Evolutionary conservation across 768 basidiomycete species (phyloP), one percentile per base, ranked within the genome.

Genomic region (Tylopilus sp.): DNA sequence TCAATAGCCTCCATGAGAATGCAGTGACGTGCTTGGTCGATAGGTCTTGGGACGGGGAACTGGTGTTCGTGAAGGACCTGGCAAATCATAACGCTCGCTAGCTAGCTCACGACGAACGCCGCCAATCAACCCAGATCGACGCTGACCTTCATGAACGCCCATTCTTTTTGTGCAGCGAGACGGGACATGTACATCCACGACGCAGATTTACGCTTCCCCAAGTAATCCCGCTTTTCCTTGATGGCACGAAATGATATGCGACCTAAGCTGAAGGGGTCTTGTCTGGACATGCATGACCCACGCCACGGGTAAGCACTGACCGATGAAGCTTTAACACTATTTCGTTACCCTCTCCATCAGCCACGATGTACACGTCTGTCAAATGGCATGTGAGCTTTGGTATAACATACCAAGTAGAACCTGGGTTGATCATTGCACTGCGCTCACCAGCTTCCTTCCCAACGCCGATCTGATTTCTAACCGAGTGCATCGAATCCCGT

Each of bases 171-270:
- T 10, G 97, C 97, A 17, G 95, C 88, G 42, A 99, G 73, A 21
- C 97, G 82, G 21, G 92, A 95, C 91, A 99, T 92, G 72, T 98
- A 98, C 94, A 98, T 97, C 97, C 97, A 99, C 17, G 92, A 92
- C 1, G 97, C 96, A 17, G 88, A 91, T 71, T 93, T 93, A 37
- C 97, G 82, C 70, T 94, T 96, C 22, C 95, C 92, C 50, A 99
- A 75, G 67, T 98, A 99, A 66, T 99, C 97, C 54, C 97, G 79
- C 66, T 98, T 98, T 62, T 87, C 81, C 72, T 99, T 99, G 74
- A 99, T 93, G 1, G 92, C 85, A 37, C 97, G 86, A 74, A 99
- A 99, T 0, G 95, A 98, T 61, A 98, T 85, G n/a, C 97, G 89
- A 30, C 97, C 97, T 17, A 98, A 81, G 37, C 97, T 98, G 67